These are phyloP conservation scores for Hanseniaspora opuntiae DNA, from an alignment of 805 yeast genomes.

Conservation along the genomic window DNA sequence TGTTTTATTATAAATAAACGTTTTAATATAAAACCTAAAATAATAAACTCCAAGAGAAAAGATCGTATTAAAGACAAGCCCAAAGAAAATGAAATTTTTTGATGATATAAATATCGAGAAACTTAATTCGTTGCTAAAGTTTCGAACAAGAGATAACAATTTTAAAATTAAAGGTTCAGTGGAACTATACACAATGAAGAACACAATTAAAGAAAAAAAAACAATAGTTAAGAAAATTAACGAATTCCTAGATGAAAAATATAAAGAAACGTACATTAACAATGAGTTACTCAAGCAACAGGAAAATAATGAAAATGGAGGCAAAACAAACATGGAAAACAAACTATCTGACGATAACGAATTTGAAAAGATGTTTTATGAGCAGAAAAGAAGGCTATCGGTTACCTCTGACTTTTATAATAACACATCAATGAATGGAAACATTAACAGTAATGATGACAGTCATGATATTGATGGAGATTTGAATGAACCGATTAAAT, in stretches of 20 bases:
- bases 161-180: slow-evolving; percentile 75
- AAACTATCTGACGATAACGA: slow-evolving; percentile 11
- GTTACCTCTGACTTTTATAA: slow-evolving; percentile 21
- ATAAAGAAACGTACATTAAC: slow-evolving; percentile 25
- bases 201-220: slow-evolving; percentile 79
- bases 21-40: too few species aligned
- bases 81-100: slow-evolving; percentile 44
- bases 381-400: slow-evolving; percentile 31
- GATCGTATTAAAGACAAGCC: too few species aligned
- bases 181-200: slow-evolving; percentile 87
- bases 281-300: slow-evolving; percentile 20
- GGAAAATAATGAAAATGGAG: slow-evolving; percentile 13
- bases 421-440: slow-evolving; percentile 15
- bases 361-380: slow-evolving; percentile 22
- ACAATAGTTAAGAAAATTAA: slow-evolving; percentile 73
- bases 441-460: background rate
- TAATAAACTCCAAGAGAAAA: background rate
- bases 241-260: slow-evolving; percentile 29
- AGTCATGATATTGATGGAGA: background rate
- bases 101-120: slow-evolving; percentile 88
- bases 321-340: slow-evolving; percentile 6
- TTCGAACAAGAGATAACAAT: slow-evolving; percentile 47
- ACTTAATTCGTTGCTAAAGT: slow-evolving; percentile 72
- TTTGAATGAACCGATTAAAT: slow-evolving; percentile 2
- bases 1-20: too few species aligned